These are phyloP conservation scores for Dioscorea dumetorum DNA, from an alignment of 106 monocot genomes.

Conservation along the genomic window DNA sequence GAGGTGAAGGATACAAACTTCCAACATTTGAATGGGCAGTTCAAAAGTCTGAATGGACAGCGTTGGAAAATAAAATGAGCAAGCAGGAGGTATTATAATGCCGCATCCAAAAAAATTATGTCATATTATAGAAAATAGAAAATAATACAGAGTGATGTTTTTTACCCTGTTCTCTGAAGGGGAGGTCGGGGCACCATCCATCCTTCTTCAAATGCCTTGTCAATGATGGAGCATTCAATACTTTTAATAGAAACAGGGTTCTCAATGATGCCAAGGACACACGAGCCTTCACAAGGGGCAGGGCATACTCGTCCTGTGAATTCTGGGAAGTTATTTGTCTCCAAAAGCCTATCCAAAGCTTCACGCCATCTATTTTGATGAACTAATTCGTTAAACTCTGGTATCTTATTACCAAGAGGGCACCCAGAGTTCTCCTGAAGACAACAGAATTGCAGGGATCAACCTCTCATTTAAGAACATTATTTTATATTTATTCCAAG, in stretches of 20 bases:
- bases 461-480: no score
- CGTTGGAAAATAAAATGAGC: no score
- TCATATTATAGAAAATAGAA: no score
- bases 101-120: no score
- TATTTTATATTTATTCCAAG: no score
- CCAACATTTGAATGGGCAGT: no score
- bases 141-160: background rate
- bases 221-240: constrained; percentile 94
- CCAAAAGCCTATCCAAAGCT: constrained; percentile 88
- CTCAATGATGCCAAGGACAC: constrained; percentile 98
- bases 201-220: constrained; percentile 95
- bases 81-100: no score
- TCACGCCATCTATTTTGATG: constrained; percentile 94
- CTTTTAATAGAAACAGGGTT: constrained; percentile 99
- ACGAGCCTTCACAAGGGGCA: constrained; percentile 96
- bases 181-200: constrained; percentile 98
- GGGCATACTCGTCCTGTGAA: constrained; percentile 98
- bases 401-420: constrained; percentile 98
- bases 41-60: no score
- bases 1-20: no score
- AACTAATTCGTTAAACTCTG: constrained; percentile 95
- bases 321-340: constrained; percentile 99
- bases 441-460: background rate
- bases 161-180: constrained; percentile 80
- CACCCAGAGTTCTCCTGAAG: constrained; percentile 91